Base-by-base conservation (phyloP, 192 early-diverging fungal species). In the Backusella mclennaniae region DNA sequence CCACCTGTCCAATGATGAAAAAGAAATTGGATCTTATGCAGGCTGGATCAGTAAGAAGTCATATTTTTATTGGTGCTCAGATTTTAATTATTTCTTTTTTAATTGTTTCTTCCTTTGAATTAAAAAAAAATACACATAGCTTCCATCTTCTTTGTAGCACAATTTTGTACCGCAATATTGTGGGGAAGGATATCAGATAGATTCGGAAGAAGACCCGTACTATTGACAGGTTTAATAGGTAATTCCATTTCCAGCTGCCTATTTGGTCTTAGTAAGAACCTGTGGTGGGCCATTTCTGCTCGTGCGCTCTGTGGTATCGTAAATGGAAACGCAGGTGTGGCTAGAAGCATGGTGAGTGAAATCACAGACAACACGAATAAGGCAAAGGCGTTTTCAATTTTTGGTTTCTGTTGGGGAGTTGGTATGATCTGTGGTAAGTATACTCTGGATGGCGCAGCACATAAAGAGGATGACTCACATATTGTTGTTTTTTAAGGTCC, bases 311-410 rank as follows among this genome's bases (percentile, higher is more conserved):
- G 91, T 69, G 93, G 95, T 1, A 76, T 92, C 17, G 76, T 94
- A 21, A 93, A 92, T 76, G 95, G 89, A 82, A 94, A 92, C 66
- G 85, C 90, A 21, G 93, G 94, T 9, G 95, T 96, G 17, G 89
- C 92, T 36, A 95, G 96, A 77, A 92, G 92, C 21, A 88, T 94
- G 35, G 78, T 97, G 33, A 93, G 92, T 2, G 96, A 98, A 85
- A 90, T 98, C 41, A 91, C 95, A 26, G 95, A 96, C 76, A 78
- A 87, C 3, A 90, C 92, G 0, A 98, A 96, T 79, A 90, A 92
- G 71, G 83, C 90, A 9, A 84, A 89, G 17, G 93, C 92, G 23
- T 96, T 96, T 82, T 85, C 90, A 11, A 56, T 96, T 31, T 89
- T 94, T 82, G 93, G 92, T 35, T 89, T 93, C 31, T 85, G 83